Evolutionary conservation across 1,284 basidiomycete species (phyloP), one percentile per base, ranked within the genome.

Genomic region (Austroboletus niveus): DNA sequence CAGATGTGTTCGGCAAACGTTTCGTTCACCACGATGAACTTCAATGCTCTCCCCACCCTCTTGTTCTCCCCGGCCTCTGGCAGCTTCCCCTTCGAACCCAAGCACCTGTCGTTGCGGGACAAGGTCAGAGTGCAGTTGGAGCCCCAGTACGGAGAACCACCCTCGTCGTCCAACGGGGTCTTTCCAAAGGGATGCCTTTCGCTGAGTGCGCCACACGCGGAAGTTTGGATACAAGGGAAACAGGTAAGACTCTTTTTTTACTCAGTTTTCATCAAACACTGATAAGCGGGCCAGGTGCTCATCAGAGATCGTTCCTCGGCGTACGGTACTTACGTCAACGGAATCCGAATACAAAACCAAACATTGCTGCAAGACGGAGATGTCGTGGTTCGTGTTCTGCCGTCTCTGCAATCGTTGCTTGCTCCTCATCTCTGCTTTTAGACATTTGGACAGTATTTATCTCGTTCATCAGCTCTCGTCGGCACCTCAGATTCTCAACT

Each of bases 271-370:
- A 12, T 43, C 38, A 36, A 46, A 47, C 31, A 20, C 39, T 67
- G 38, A 64, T 12, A 34, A 44, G 27, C 27, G 11, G 31, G 34
- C 6, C 51, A 79, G 77, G 59, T 76, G 20, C 72, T 69, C 49
- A 72, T 78, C 48, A 69, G 71, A 36, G 77, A 79, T 59, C 66
- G 74, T 39, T 69, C 71, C 20, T 70, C 75, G 6, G 57, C 69
- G 10, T 72, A 75, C 47, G 76, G 77, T 11, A 78, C 77, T 31
- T 75, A 67, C 52, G 63, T 78, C 42, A 78, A 79, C 46, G 71
- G 70, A 29, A 49, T 65, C 47, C 68, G 63, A 52, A 68, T 76
- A 53, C 64, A 64, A 14, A 60, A 68, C 20, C 65, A 66, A 36
- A 71, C 66, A 1, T 49, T 65, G 6, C 60, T 78, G 35, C 69